Conservation (phyloP, 2,329 filamentous ascomycete species). For the Penicillium aurantiogriseum region DNA sequence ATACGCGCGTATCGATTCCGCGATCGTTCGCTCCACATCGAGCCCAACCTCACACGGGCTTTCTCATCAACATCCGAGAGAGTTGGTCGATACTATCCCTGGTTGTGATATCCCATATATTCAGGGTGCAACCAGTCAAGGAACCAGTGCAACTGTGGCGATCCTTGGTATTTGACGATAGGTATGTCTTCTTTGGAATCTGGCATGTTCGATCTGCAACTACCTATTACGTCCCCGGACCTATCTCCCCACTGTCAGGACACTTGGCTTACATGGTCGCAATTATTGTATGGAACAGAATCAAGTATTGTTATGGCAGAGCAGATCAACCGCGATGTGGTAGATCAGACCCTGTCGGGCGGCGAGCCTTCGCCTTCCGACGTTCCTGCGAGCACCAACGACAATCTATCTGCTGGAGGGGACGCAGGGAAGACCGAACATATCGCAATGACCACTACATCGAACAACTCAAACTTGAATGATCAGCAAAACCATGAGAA, state of each 20-base stretch:
- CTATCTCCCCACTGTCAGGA: slow-evolving; percentile 22
- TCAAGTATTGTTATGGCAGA: slow-evolving; percentile 69
- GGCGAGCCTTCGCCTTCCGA: slow-evolving; percentile 63
- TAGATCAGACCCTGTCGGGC: slow-evolving; percentile 68
- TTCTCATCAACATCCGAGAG: slow-evolving; percentile 22
- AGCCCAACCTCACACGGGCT: slow-evolving; percentile 19
- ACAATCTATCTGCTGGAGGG: slow-evolving; percentile 53
- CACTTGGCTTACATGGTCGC: slow-evolving; percentile 35
- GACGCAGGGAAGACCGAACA: slow-evolving; percentile 45
- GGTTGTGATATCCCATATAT: slow-evolving; percentile 34
- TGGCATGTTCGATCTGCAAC: slow-evolving; percentile 21
- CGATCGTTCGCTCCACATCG: slow-evolving; percentile 17
- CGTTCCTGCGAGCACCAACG: slow-evolving; percentile 62
- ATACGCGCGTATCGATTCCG: slow-evolving; percentile 23
- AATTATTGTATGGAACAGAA: slow-evolving; percentile 39
- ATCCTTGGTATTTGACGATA: slow-evolving; percentile 45
- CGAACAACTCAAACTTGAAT: slow-evolving; percentile 28
- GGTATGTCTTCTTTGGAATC: slow-evolving; percentile 32
- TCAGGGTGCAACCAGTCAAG: slow-evolving; percentile 33
- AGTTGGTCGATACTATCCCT: slow-evolving; percentile 29
- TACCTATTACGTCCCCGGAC: slow-evolving; percentile 10
- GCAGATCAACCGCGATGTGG: slow-evolving; percentile 68
- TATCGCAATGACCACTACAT: slow-evolving; percentile 37
- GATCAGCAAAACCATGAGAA: slow-evolving; percentile 26
- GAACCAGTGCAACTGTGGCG: slow-evolving; percentile 43